phyloP scores from a whole-genome alignment of 441 rosid genomes.

The Omphalea diandra region DNA sequence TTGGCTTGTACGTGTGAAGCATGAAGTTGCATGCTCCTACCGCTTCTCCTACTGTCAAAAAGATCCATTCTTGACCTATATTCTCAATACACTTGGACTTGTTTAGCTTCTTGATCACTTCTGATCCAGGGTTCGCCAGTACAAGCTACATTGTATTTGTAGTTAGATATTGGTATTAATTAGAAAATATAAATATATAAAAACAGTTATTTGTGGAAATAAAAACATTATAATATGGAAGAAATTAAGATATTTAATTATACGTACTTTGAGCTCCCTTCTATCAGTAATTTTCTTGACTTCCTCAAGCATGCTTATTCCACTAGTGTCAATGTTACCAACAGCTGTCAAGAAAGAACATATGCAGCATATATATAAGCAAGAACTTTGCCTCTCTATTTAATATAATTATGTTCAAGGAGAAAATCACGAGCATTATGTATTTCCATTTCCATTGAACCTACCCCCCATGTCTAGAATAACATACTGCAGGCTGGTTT shows the following conservation, averaged over 20 bases:
- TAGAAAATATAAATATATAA: neutral
- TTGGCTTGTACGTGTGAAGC: slow-evolving; percentile 62
- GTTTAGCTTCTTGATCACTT: slow-evolving; percentile 87
- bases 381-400: neutral
- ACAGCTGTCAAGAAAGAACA: slow-evolving; percentile 48
- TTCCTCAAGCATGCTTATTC: slow-evolving; percentile 94
- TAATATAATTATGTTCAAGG: neutral
- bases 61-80: slow-evolving; percentile 79
- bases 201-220: neutral
- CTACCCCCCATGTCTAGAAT: slow-evolving; percentile 78
- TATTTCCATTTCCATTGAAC: slow-evolving; percentile 11
- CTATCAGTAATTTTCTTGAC: slow-evolving; percentile 57
- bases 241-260: too few species aligned
- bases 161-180: too few species aligned
- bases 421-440: neutral
- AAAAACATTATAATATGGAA: neutral
- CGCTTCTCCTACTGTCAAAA: slow-evolving; percentile 85
- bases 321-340: slow-evolving; percentile 96
- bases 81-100: slow-evolving; percentile 65
- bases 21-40: slow-evolving; percentile 73
- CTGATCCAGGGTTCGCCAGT: slow-evolving; percentile 91
- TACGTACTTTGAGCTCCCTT: slow-evolving; percentile 66
- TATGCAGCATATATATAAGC: neutral
- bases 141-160: too few species aligned
- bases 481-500: slow-evolving; percentile 64